phyloP scores from a whole-genome alignment of 176 grass and related monocot genomes.

The Thalia dealbata region DNA sequence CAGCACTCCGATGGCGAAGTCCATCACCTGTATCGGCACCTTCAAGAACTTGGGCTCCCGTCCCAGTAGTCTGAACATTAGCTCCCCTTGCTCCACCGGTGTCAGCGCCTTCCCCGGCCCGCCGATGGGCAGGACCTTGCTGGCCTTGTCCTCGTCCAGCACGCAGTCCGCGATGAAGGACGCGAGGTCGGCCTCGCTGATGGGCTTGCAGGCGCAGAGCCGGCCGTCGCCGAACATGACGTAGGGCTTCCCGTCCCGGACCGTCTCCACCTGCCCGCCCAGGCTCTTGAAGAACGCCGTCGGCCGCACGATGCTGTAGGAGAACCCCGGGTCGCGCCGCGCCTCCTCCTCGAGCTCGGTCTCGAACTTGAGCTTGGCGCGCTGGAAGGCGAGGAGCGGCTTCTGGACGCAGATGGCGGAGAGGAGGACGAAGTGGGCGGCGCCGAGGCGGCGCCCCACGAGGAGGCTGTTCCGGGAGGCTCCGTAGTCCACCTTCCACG shows the following conservation, averaged over 20 bases:
- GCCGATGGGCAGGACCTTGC: constrained; percentile 71
- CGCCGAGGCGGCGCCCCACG: constrained; percentile 46
- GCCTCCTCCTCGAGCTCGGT: constrained; percentile 53
- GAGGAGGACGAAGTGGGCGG: constrained; percentile 81
- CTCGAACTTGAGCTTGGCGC: constrained; percentile 96
- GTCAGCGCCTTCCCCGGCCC: constrained; percentile 88
- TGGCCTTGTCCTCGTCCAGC: constrained; percentile 45
- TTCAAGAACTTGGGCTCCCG: constrained; percentile 84
- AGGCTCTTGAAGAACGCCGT: constrained; percentile 98
- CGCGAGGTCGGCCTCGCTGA: constrained; percentile 89
- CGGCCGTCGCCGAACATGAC: constrained; percentile 95
- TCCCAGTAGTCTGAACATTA: constrained; percentile 65
- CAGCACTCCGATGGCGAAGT: constrained; percentile 55
- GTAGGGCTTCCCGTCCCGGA: constrained; percentile 76
- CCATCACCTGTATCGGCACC: constrained; percentile 90
- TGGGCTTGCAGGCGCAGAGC: constrained; percentile 98
- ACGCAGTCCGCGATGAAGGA: constrained; percentile 74
- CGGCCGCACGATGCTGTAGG: constrained; percentile 86
- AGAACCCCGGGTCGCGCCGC: constrained; percentile 43
- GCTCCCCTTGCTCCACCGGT: constrained; percentile 70
- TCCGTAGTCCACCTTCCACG: constrained; percentile 76
- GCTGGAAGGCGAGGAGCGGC: constrained; percentile 94
- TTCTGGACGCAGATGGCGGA: constrained; percentile 96
- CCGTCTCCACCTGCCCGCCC: constrained; percentile 77
- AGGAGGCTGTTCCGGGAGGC: constrained; percentile 62